phyloP scores from a whole-genome alignment of 371 early-diverging fungal genomes.

The Syncephalastrum monosporum region DNA sequence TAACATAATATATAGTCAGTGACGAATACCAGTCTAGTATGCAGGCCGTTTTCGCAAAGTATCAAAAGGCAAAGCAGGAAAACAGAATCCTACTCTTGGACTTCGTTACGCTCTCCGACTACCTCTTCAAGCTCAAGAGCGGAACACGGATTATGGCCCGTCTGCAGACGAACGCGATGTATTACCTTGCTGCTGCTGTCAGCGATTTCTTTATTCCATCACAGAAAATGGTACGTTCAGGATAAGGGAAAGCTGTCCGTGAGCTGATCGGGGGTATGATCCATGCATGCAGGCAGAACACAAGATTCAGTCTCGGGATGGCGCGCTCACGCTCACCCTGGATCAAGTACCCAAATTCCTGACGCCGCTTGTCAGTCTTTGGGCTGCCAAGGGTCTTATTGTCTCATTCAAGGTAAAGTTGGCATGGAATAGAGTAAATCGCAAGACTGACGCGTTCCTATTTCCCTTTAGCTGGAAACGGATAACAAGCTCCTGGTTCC shows the following conservation, averaged over 20 bases:
- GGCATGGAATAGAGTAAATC: neutral
- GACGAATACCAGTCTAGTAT: conserved; percentile 63
- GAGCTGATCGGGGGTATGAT: neutral
- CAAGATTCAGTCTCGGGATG: conserved; percentile 94
- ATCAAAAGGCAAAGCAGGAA: conserved; percentile 54
- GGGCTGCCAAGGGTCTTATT: conserved; percentile 85
- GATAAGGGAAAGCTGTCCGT: too few species aligned
- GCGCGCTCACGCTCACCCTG: conserved; percentile 79
- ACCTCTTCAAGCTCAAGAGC: conserved; percentile 84
- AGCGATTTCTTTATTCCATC: conserved; percentile 96
- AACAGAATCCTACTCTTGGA: conserved; percentile 74
- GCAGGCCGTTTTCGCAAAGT: conserved; percentile 56
- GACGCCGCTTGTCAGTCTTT: conserved; percentile 86
- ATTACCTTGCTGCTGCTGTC: conserved; percentile 97
- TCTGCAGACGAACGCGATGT: conserved; percentile 76
- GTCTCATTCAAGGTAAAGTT: conserved; percentile 90
- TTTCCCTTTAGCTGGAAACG: conserved; percentile 76
- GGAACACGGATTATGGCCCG: conserved; percentile 69
- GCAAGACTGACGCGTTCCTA: neutral
- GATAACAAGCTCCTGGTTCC: conserved; percentile 76
- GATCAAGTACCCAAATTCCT: conserved; percentile 97
- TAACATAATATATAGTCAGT: conserved; percentile 58
- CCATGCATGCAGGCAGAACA: conserved; percentile 66
- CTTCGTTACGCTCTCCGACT: conserved; percentile 92
- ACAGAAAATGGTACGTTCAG: conserved; percentile 71